Evolutionary conservation across 495 filamentous ascomycete genomes (phyloP).

Genomic region (Parachaetomium inaequale): DNA sequence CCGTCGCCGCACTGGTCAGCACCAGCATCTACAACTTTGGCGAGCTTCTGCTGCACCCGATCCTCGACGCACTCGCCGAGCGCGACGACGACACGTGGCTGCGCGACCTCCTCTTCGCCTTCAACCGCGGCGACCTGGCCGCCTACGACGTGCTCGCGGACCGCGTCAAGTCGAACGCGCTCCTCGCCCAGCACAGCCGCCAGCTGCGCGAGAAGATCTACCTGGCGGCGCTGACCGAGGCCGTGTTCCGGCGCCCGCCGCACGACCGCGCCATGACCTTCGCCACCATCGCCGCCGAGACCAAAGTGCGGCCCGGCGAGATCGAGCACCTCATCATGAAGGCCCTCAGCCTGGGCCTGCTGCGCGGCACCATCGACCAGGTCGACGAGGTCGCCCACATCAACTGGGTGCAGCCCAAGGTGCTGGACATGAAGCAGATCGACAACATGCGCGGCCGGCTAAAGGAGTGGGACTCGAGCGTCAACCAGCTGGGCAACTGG

Average conservation of each 20-base stretch:
- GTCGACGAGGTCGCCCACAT: slow-evolving; percentile 91
- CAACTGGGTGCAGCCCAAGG: slow-evolving; percentile 98
- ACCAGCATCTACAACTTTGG: slow-evolving; percentile 98
- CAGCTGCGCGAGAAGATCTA: slow-evolving; percentile 98
- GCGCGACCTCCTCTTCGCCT: slow-evolving; percentile 88
- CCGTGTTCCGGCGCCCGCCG: slow-evolving; percentile 91
- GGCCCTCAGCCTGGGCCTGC: slow-evolving; percentile 84
- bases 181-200: slow-evolving; percentile 72
- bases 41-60: slow-evolving; percentile 95
- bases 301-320: slow-evolving; percentile 82
- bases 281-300: slow-evolving; percentile 79
- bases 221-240: slow-evolving; percentile 88
- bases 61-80: slow-evolving; percentile 73
- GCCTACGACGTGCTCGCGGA: slow-evolving; percentile 77
- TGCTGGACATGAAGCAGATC: slow-evolving; percentile 92
- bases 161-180: slow-evolving; percentile 69
- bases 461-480: slow-evolving; percentile 91
- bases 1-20: slow-evolving; percentile 86
- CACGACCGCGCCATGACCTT: slow-evolving; percentile 95
- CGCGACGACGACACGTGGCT: slow-evolving; percentile 69
- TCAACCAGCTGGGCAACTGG: slow-evolving; percentile 92
- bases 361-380: slow-evolving; percentile 93
- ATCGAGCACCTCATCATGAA: slow-evolving; percentile 99
- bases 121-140: slow-evolving; percentile 90
- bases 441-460: slow-evolving; percentile 85